These are phyloP conservation scores for Yamadazyma nakazawae DNA, from an alignment of 805 yeast species.

Conservation along the genomic window DNA sequence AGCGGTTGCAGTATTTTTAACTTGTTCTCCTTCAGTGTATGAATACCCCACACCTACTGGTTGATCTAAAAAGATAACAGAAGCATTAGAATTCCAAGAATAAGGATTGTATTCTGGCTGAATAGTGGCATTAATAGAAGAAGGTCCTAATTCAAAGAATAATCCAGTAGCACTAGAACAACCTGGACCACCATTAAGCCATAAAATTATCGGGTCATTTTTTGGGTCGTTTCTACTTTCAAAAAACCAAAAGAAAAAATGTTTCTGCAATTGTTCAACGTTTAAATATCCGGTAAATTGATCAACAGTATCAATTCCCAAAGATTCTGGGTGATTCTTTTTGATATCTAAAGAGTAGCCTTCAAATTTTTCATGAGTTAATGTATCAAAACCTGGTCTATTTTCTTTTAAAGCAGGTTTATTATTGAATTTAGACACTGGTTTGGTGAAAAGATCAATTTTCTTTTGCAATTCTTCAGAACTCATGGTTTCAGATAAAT, in stretches of 20 bases:
- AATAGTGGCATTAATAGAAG: conserved; percentile 62
- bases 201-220: conserved; percentile 81
- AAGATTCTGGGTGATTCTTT: conserved; percentile 30
- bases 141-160: conserved; percentile 89
- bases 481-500: conserved; percentile 11
- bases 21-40: conserved; percentile 58
- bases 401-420: not conserved
- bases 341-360: conserved; percentile 30
- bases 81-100: conserved; percentile 91
- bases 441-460: conserved; percentile 8
- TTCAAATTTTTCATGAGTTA: conserved; percentile 19
- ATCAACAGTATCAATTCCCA: conserved; percentile 36
- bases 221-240: conserved; percentile 86
- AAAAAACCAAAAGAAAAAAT: conserved; percentile 90
- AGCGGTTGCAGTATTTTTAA: conserved; percentile 74
- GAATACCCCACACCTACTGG: conserved; percentile 94
- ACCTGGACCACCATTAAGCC: conserved; percentile 98
- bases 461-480: conserved; percentile 10
- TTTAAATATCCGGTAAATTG: conserved; percentile 41
- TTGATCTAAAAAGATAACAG: conserved; percentile 88
- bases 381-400: conserved; percentile 16
- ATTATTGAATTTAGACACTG: conserved; percentile 6
- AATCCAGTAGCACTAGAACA: conserved; percentile 90
- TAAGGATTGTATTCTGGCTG: conserved; percentile 75
- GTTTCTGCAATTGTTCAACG: conserved; percentile 48